Percentiles rank a stretch among this genome's conserved stretches.
phyloP scores from a whole-genome alignment of 208 protist genomes.

The Angomonas ambiguus region DNA sequence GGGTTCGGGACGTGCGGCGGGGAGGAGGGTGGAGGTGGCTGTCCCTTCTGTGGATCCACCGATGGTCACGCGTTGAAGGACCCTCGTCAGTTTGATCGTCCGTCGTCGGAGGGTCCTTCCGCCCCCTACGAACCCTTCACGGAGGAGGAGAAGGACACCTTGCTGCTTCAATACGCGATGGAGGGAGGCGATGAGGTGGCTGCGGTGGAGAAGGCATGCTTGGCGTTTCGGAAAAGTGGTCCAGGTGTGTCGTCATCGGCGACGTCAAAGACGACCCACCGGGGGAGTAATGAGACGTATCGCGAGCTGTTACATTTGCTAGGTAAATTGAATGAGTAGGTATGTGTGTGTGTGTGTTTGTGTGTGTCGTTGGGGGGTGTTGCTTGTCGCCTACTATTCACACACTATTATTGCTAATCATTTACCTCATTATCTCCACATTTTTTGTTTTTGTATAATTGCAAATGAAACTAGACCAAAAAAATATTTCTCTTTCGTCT shows the following conservation, averaged over 20 bases:
- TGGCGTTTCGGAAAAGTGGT: constrained; percentile 17
- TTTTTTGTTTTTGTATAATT: constrained; percentile 7
- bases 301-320: neutral
- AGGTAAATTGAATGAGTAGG: neutral
- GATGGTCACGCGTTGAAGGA: constrained; percentile 54
- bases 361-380: too few relatives aligned
- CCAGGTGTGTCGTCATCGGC: too few relatives aligned
- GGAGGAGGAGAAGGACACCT: constrained; percentile 32
- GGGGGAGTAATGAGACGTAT: constrained; percentile 1
- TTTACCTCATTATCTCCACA: constrained; percentile 18
- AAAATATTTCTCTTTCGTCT: too few relatives aligned
- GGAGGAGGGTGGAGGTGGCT: constrained; percentile 17
- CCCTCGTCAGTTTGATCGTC: constrained; percentile 3
- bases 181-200: constrained; percentile 63
- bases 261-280: too few relatives aligned
- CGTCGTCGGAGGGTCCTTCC: neutral
- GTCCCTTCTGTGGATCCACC: constrained; percentile 48
- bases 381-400: neutral
- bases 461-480: neutral
- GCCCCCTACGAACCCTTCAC: constrained; percentile 26
- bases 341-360: neutral
- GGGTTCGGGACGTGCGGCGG: constrained; percentile 61
- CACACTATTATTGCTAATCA: constrained; percentile 5
- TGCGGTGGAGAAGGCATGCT: constrained; percentile 42
- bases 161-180: constrained; percentile 46